Evolutionary conservation across 495 filamentous ascomycete species (phyloP).

Genomic region (Trichoderma erinaceum): DNA sequence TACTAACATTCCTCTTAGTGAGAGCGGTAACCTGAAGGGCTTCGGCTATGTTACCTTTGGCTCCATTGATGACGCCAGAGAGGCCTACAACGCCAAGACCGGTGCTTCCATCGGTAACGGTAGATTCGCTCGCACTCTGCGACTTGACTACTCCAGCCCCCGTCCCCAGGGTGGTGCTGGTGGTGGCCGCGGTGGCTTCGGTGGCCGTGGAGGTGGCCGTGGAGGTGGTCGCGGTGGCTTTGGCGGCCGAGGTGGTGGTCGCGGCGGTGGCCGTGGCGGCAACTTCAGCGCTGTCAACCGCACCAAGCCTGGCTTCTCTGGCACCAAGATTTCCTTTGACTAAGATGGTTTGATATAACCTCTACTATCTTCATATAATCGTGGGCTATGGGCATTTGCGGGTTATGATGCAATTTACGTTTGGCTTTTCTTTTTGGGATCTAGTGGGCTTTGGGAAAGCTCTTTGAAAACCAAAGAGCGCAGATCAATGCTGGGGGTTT

Average conservation of each 20-base stretch:
- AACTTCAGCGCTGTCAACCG: constrained; percentile 23
- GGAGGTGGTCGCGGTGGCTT: constrained; percentile 47
- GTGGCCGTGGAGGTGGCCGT: constrained; percentile 43
- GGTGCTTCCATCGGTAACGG: constrained; percentile 67
- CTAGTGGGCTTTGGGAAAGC: constrained; percentile 13
- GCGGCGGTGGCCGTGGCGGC: constrained; percentile 44
- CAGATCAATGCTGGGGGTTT: constrained; percentile 7
- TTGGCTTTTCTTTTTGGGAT: constrained; percentile 12
- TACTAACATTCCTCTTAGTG: constrained; percentile 47
- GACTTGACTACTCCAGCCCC: constrained; percentile 84
- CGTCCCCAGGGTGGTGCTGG: constrained; percentile 55
- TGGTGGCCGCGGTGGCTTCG: constrained; percentile 39
- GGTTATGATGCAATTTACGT: neutral
- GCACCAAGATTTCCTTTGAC: constrained; percentile 16
- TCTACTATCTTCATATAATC: neutral
- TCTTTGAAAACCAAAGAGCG: neutral
- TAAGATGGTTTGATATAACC: neutral
- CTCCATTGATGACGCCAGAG: constrained; percentile 78
- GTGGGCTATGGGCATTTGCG: neutral
- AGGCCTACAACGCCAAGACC: constrained; percentile 65
- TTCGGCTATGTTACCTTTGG: constrained; percentile 88
- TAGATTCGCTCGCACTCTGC: constrained; percentile 55
- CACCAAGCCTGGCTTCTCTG: constrained; percentile 14
- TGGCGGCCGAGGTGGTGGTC: constrained; percentile 48
- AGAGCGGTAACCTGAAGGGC: constrained; percentile 82